Base-by-base conservation (phyloP, 257 asterid species). In the Perilla frutescens region DNA sequence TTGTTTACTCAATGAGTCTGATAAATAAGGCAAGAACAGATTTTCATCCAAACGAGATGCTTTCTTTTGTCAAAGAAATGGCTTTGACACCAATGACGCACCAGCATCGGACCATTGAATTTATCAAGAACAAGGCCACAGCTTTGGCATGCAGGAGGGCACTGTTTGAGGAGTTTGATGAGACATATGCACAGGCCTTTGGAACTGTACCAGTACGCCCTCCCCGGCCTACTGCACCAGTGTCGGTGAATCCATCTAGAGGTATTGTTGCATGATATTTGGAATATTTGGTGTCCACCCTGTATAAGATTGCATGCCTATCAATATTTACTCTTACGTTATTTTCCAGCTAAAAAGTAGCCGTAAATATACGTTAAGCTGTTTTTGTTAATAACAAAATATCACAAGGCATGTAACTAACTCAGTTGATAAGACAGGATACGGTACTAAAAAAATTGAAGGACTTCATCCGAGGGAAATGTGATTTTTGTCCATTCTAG, bases 121-220 rank as follows among this genome's bases (percentile, higher is more conserved):
- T 83, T 74, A 73, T 91, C 59, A 84, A 84, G 84, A 84, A 87
- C 76, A 89, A 82, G 88, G 93, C 96, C 44, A 84, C 89, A 0
- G 85, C 68, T 71, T 79, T 90, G 85, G 92, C 92, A 4, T 85
- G 80, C 77, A 82, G 98, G 81, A 93, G 83, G 82, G 92, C 96
- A 10, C 62, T 82, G 62, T 93, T 77, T 48, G 96, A 91, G 88
- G 97, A 89, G 77, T 87, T 84, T 81, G 98, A 93, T 71, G 97
- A 90, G 75, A 93, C 98, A 1, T 93, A 93, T 81, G 96, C 96
- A 12, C 94, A 91, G 83, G 98, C 98, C 15, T 93, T 93, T 78
- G 97, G 97, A 56, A 79, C 87, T 60, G 77, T 57, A 55, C 87
- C 91, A 47, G 81, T 61, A 34, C 86, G 86, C 29, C 87, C 92